Evolutionary conservation across 75 land plant genomes (phyloP).

Genomic region (Selaginella tamariscina): DNA sequence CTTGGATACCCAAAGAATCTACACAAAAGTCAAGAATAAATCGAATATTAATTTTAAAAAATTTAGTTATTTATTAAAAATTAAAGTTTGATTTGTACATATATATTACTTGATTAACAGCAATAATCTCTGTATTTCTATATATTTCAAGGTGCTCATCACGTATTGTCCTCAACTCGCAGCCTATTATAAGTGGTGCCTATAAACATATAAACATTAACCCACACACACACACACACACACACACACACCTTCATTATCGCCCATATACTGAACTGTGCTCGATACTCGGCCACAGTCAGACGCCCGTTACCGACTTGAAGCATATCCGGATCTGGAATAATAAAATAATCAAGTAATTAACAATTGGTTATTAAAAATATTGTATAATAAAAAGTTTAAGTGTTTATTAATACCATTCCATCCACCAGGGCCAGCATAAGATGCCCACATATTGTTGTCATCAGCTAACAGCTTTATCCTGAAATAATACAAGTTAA

Average conservation of each 20-base stretch:
- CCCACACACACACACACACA: too few relatives aligned
- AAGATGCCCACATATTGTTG: constrained; percentile 55
- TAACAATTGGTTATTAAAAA: too few relatives aligned
- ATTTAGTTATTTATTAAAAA: not conserved
- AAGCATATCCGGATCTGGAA: not conserved
- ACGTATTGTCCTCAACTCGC: constrained; percentile 49
- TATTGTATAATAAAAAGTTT: too few relatives aligned
- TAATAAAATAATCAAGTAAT: not conserved
- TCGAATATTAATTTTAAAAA: not conserved
- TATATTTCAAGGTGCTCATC: constrained; percentile 32
- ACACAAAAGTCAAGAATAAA: constrained; percentile 20
- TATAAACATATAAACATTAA: too few relatives aligned
- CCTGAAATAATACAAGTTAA: not conserved
- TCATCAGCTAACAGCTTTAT: constrained; percentile 28
- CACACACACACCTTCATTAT: not conserved
- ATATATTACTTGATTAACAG: constrained; percentile 61
- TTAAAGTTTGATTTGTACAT: too few relatives aligned
- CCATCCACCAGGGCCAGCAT: constrained; percentile 79
- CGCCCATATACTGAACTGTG: constrained; percentile 9
- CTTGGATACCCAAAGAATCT: constrained; percentile 82
- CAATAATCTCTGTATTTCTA: constrained; percentile 56
- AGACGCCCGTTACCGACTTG: constrained; percentile 5
- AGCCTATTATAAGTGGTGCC: constrained; percentile 83
- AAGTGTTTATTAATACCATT: too few relatives aligned
- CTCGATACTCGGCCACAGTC: constrained; percentile 1